Conservation (phyloP, 352 stramenopile species). For the Pythium rishiriense region DNA sequence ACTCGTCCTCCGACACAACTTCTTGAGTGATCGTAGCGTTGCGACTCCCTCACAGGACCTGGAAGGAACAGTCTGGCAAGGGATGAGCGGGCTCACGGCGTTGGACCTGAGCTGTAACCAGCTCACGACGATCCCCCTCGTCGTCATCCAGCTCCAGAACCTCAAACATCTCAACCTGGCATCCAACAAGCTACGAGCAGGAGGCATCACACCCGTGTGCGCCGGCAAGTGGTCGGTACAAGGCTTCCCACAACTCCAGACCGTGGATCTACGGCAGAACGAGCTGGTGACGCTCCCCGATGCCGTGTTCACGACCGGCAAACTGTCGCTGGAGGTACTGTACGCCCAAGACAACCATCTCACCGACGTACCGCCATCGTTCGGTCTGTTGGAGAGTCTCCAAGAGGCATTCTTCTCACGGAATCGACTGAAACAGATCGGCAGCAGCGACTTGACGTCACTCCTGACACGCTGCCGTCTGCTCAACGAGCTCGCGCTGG, state of each 20-base stretch:
- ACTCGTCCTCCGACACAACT: conserved; percentile 45
- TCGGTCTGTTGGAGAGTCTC: conserved; percentile 25
- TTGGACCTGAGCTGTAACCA: conserved; percentile 41
- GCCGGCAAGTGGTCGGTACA: background rate
- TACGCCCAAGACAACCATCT: conserved; percentile 52
- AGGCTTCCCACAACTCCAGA: conserved; percentile 10
- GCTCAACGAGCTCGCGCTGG: conserved; percentile 29
- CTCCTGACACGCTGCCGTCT: conserved; percentile 14
- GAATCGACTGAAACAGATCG: conserved; percentile 34
- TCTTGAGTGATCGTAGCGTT: conserved; percentile 27
- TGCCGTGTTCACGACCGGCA: conserved; percentile 32
- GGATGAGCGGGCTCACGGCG: background rate
- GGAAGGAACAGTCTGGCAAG: background rate
- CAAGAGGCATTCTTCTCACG: conserved; percentile 33
- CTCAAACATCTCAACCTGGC: conserved; percentile 23
- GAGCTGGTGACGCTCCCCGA: conserved; percentile 39
- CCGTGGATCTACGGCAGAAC: conserved; percentile 32
- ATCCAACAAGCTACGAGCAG: conserved; percentile 19
- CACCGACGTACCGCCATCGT: conserved; percentile 27
- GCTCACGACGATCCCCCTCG: conserved; percentile 18
- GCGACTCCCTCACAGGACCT: background rate
- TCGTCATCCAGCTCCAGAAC: conserved; percentile 1
- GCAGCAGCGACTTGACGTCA: conserved; percentile 1
- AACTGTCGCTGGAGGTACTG: conserved; percentile 30
- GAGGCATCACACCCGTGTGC: background rate